Evolutionary conservation across 2,329 filamentous ascomycete genomes (phyloP).

Genomic region (Stagonosporopsis tanaceti): DNA sequence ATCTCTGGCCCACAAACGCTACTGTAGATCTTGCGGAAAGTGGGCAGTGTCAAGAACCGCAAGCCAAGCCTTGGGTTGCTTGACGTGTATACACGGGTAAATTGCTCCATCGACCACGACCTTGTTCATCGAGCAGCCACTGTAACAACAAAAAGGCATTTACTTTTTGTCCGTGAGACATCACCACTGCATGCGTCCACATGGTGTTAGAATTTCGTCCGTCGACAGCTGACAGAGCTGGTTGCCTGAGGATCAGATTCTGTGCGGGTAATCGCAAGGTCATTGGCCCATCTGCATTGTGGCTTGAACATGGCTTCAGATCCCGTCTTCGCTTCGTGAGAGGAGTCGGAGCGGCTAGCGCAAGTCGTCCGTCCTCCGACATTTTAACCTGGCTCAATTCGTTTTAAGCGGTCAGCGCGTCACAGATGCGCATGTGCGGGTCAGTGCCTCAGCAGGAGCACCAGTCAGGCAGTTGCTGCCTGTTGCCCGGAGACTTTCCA

Average conservation of each 20-base stretch:
- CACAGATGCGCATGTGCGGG: background rate
- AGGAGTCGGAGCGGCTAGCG: conserved; percentile 7
- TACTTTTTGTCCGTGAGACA: conserved; percentile 1
- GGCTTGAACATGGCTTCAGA: conserved; percentile 10
- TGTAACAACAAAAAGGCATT: background rate
- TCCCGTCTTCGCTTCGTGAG: conserved; percentile 15
- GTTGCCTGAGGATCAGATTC: conserved; percentile 18
- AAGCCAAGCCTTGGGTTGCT: conserved; percentile 12
- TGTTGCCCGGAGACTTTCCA: conserved; percentile 1
- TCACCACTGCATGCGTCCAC: background rate
- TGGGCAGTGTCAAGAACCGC: conserved; percentile 10
- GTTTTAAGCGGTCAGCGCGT: conserved; percentile 13
- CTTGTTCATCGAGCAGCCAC: background rate
- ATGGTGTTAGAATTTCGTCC: conserved; percentile 16
- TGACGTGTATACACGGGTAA: conserved; percentile 6
- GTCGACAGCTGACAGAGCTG: conserved; percentile 8
- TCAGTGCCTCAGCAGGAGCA: background rate
- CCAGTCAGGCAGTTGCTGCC: conserved; percentile 10
- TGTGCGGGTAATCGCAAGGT: conserved; percentile 6
- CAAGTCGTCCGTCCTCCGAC: conserved; percentile 15
- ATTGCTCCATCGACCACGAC: background rate
- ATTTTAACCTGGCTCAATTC: background rate
- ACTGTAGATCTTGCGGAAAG: conserved; percentile 11
- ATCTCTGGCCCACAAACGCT: conserved; percentile 1
- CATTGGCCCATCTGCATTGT: conserved; percentile 10